Evolutionary conservation across 345 rosid genomes (phyloP).

Genomic region (Populus ilicifolia): DNA sequence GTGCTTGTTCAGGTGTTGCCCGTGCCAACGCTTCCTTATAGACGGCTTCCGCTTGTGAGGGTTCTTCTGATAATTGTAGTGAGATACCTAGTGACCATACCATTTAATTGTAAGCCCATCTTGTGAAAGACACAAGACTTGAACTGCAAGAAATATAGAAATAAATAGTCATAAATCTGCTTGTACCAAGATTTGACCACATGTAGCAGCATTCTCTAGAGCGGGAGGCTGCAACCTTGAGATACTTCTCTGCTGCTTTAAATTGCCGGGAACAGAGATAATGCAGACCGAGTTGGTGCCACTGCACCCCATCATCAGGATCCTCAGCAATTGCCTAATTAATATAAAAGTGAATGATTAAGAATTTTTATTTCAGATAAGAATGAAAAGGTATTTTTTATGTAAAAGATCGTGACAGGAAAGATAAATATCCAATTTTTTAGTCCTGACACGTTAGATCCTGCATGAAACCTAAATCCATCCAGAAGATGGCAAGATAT

Average conservation of each 20-base stretch:
- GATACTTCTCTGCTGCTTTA: constrained; percentile 77
- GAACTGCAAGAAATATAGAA: background rate
- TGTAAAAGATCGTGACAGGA: background rate
- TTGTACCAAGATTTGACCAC: constrained; percentile 87
- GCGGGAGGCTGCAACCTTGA: constrained; percentile 70
- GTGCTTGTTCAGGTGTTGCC: constrained; percentile 58
- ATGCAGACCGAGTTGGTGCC: constrained; percentile 98
- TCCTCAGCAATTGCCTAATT: constrained; percentile 72
- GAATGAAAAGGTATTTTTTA: background rate
- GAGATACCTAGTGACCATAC: constrained; percentile 53
- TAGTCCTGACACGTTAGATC: background rate
- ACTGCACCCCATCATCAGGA: constrained; percentile 76
- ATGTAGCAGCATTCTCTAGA: constrained; percentile 60
- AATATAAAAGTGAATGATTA: background rate
- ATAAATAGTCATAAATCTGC: background rate
- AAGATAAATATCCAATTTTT: background rate
- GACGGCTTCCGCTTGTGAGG: constrained; percentile 58
- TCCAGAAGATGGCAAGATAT: no score
- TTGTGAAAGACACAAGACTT: background rate
- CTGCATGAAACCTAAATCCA: no score
- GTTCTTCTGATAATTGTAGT: constrained; percentile 67
- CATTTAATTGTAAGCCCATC: constrained; percentile 1
- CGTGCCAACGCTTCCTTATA: constrained; percentile 64
- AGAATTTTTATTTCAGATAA: background rate
- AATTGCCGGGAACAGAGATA: constrained; percentile 69